Conservation (phyloP, 345 rosid species). For the Aethionema arabicum region DNA sequence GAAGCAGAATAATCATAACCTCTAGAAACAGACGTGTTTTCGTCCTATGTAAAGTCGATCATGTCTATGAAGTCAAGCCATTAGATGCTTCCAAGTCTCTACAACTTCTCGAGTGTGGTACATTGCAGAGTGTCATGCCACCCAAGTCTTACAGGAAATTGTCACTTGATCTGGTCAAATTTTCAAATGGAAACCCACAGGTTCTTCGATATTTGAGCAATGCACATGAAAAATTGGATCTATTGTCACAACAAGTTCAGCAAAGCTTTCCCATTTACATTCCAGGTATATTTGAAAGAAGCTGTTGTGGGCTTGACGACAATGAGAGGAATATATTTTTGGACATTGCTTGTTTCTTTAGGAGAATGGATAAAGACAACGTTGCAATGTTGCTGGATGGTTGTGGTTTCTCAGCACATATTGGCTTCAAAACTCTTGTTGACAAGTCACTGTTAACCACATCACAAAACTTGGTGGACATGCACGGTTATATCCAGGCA, state of each 20-base stretch:
- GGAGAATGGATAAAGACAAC: slow-evolving; percentile 22
- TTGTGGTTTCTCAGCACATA: slow-evolving; percentile 35
- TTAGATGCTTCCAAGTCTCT: slow-evolving; percentile 19
- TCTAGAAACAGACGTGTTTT: slow-evolving; percentile 32
- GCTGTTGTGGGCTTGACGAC: slow-evolving; percentile 38
- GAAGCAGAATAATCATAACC: slow-evolving; percentile 35
- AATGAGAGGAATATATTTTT: slow-evolving; percentile 37
- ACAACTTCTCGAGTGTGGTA: background rate
- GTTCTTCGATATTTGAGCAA: slow-evolving; percentile 24
- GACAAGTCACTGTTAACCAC: slow-evolving; percentile 37
- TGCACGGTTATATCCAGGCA: slow-evolving; percentile 34
- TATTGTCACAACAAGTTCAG: background rate
- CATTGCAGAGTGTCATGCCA: background rate
- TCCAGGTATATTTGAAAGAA: slow-evolving; percentile 26
- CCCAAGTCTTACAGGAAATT: background rate
- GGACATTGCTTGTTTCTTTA: slow-evolving; percentile 44
- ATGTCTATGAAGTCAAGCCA: slow-evolving; percentile 36
- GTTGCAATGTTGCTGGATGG: slow-evolving; percentile 35
- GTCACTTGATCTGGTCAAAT: slow-evolving; percentile 25
- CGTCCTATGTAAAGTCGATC: slow-evolving; percentile 8
- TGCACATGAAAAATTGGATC: background rate
- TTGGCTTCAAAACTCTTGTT: slow-evolving; percentile 37
- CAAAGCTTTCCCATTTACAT: slow-evolving; percentile 6
- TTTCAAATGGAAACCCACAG: slow-evolving; percentile 32
- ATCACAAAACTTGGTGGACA: slow-evolving; percentile 17